A percentile compares a stretch with the other conserved stretches of the same genome.
phyloP scores from a whole-genome alignment of 2,329 filamentous ascomycete genomes.

The Myriangium duriaei region DNA sequence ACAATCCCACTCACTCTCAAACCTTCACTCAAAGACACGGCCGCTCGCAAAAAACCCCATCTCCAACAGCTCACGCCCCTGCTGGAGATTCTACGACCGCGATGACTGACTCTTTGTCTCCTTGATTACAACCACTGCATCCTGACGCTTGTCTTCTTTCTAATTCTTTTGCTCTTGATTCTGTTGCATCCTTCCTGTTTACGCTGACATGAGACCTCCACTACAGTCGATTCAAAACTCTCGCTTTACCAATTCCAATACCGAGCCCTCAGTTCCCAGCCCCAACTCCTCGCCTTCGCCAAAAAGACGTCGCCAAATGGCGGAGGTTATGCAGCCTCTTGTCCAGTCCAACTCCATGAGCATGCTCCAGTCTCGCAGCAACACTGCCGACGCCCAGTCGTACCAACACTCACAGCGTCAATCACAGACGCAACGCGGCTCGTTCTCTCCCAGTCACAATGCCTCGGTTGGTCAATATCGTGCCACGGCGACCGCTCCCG shows the following conservation, averaged over 20 bases:
- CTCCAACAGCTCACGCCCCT: too few species aligned
- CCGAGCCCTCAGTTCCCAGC: not conserved
- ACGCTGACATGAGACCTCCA: constrained; percentile 8
- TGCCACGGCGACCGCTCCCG: constrained; percentile 30
- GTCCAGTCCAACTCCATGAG: constrained; percentile 35
- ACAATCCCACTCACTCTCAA: not conserved
- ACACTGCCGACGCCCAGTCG: constrained; percentile 1
- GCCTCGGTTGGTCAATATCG: constrained; percentile 23
- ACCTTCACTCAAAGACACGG: too few species aligned
- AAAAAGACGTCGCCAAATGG: constrained; percentile 18
- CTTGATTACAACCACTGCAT: not conserved
- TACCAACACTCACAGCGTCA: constrained; percentile 13
- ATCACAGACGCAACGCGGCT: constrained; percentile 6
- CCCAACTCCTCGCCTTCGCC: constrained; percentile 4
- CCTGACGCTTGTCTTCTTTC: not conserved
- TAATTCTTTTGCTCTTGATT: too few species aligned
- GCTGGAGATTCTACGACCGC: constrained; percentile 1
- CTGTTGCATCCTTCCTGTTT: not conserved
- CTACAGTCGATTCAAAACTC: constrained; percentile 8
- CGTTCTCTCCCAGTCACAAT: constrained; percentile 8
- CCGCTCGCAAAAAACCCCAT: too few species aligned
- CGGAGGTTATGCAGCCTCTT: constrained; percentile 36
- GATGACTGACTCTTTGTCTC: constrained; percentile 2
- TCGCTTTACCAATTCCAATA: not conserved
- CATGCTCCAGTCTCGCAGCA: constrained; percentile 31